Evolutionary conservation across 768 basidiomycete species (phyloP), one percentile per base, ranked within the genome.

Genomic region (Auricularia sp.): DNA sequence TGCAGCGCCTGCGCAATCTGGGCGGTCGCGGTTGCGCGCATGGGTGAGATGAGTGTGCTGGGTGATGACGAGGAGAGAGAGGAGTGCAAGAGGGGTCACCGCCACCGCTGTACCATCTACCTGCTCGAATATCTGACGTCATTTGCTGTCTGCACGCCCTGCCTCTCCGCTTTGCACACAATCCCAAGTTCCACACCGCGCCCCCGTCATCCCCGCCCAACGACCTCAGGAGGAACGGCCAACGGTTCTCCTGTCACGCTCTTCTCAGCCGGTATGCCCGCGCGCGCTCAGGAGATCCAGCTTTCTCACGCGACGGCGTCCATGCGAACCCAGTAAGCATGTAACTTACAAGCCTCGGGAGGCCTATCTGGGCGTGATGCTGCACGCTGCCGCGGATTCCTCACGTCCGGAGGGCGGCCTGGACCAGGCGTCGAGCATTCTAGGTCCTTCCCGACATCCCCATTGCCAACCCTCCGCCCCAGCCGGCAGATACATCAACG

Each of bases 91-190:
- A 21, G 21, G 47, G 21, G 47, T 18, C 47, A 51, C 47, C 21
- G 47, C 47, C 47, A 51, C 47, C 47, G 14, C 21, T 51, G 0
- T 51, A 51, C 7, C 18, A 6, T 21, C 47, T 58, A 68, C 37
- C 54, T 69, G 3, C 71, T 73, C 63, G 75, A 69, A 63, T 21
- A 73, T 39, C 70, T 73, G 11, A 78, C 76, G 63, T 58, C 74
- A 5, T 76, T 42, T 14, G 8, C 39, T 42, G 39, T 14, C 39
- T 42, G 39, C 39, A 8, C 39, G 39, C 7, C 39, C 39, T 14
- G 8, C 39, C 39, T 14, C 39, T 42, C 39, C 39, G 39, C 39
- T 42, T 42, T 42, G 39, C 39, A 42, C 39, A 14, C 39, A 29
- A 29, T 29, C 29, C 29, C 29, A 29, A 29, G 29, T 29, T 29